Percentiles rank a stretch among this genome's conserved stretches.
These are phyloP conservation scores for Vitis hybrid DNA, from an alignment of 177 flowering plant genomes.

Conservation along the genomic window DNA sequence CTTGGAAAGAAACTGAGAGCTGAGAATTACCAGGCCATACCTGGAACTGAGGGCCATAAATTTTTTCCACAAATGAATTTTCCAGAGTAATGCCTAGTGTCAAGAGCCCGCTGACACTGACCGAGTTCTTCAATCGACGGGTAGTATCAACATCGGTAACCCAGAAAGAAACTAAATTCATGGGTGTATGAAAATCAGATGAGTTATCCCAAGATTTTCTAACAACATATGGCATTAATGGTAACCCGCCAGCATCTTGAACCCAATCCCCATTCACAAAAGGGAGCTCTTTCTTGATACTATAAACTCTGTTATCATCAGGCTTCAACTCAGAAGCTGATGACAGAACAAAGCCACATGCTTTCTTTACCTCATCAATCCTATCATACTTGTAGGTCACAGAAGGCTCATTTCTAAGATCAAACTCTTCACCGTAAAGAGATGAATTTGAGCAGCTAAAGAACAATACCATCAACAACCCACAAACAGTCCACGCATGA, in stretches of 20 bases:
- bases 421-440: slow-evolving; percentile 7
- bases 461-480: slow-evolving; percentile 20
- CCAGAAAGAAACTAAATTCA: slow-evolving; percentile 54
- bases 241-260: slow-evolving; percentile 45
- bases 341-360: slow-evolving; percentile 49
- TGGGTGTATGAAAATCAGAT: slow-evolving; percentile 17
- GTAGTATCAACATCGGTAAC: slow-evolving; percentile 40
- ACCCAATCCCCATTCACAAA: slow-evolving; percentile 76
- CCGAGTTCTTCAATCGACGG: slow-evolving; percentile 33
- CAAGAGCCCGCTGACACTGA: slow-evolving; percentile 54
- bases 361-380: slow-evolving; percentile 54
- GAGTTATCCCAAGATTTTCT: slow-evolving; percentile 8
- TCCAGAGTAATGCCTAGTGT: slow-evolving; percentile 41
- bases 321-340: slow-evolving; percentile 50
- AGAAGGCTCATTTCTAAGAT: slow-evolving; percentile 8
- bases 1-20: slow-evolving; percentile 59
- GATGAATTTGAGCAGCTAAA: slow-evolving; percentile 20
- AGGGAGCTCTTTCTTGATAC: slow-evolving; percentile 40
- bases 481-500: slow-evolving; percentile 18
- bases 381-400: slow-evolving; percentile 37
- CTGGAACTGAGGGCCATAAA: slow-evolving; percentile 44
- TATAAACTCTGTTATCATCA: slow-evolving; percentile 26
- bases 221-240: slow-evolving; percentile 63
- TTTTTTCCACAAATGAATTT: slow-evolving; percentile 20
- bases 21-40: slow-evolving; percentile 52